phyloP scores from a whole-genome alignment of 192 early-diverging fungal genomes.

The Paraglomus brasilianum region DNA sequence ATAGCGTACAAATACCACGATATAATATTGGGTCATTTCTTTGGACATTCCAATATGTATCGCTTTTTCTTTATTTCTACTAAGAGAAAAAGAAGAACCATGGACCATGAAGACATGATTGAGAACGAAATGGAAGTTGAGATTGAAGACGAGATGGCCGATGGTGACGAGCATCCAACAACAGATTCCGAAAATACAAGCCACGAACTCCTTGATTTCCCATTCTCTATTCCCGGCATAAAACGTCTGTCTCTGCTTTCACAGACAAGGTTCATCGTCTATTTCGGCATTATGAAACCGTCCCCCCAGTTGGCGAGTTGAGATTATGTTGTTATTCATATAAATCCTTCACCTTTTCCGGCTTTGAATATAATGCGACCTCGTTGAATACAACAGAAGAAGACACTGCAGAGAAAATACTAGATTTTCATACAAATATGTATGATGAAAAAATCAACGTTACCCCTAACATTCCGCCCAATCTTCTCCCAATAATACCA shows the following conservation, averaged over 20 bases:
- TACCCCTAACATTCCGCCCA: no score
- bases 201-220: no score
- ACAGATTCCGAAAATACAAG: not conserved
- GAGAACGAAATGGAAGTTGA: not conserved
- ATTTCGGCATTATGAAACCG: not conserved
- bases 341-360: slow-evolving; percentile 68
- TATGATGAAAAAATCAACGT: no score
- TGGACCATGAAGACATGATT: slow-evolving; percentile 7
- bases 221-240: no score
- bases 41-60: slow-evolving; percentile 76
- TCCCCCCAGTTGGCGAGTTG: not conserved
- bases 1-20: slow-evolving; percentile 47
- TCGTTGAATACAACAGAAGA: not conserved
- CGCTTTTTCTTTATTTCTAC: slow-evolving; percentile 59
- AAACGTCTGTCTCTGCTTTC: no score
- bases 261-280: not conserved
- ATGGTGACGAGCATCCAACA: not conserved
- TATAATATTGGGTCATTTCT: slow-evolving; percentile 65
- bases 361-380: slow-evolving; percentile 52
- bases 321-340: slow-evolving; percentile 44
- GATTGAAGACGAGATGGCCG: not conserved
- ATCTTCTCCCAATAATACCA: no score
- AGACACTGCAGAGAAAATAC: not conserved
- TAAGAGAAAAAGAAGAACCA: not conserved
- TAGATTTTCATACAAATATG: not conserved